Evolutionary conservation across 345 rosid genomes (phyloP), one percentile per base, ranked within the genome.

Genomic region (Raphanus sativus): DNA sequence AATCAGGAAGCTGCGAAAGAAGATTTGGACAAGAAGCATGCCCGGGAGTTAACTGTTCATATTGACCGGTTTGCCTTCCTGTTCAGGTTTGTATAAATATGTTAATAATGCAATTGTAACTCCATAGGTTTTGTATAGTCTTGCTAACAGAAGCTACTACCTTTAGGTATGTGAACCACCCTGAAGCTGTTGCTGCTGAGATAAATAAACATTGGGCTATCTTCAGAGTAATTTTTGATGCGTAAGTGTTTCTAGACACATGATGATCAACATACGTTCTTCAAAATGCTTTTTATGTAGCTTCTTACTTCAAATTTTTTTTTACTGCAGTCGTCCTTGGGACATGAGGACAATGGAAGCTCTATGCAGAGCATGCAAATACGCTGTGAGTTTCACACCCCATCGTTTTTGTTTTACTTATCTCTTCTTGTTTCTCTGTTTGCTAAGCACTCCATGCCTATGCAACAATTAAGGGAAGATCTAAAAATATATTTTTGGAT

Each of bases 331-430:
- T 81, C 97, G 98, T 88, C 97, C 99, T 75, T 96, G 99, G 98
- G 99, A 93, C 83, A 89, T 90, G 99, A 87, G 94, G 81, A 96
- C 97, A 12, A 96, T 96, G 99, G 99, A 96, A 80, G 90, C 99
- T 81, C 88, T 96, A 69, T 96, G 98, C 78, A 92, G 99, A 83
- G 98, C 97, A 77, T 96, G 99, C 86, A 96, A 96, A 89, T 93
- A 92, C 77, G 99, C 99, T 80, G 99, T 96, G 86, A 88, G 99
- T 11, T 67, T 77, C 71, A 24, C 75, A 64, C 65, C 63, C 71
- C 54, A 55, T 55, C 33, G 4, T 64, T 42, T 26, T 33, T 65
- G n/a, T 68, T 17, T 36, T 52, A 52, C 50, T 56, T 42, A 12
- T 59, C 29, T 68, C 21, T 55, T 63, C 45, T 12, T 52, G 58